These are phyloP conservation scores for Ceratocystis colombiana DNA, from an alignment of 2,329 filamentous ascomycete genomes.

Conservation along the genomic window DNA sequence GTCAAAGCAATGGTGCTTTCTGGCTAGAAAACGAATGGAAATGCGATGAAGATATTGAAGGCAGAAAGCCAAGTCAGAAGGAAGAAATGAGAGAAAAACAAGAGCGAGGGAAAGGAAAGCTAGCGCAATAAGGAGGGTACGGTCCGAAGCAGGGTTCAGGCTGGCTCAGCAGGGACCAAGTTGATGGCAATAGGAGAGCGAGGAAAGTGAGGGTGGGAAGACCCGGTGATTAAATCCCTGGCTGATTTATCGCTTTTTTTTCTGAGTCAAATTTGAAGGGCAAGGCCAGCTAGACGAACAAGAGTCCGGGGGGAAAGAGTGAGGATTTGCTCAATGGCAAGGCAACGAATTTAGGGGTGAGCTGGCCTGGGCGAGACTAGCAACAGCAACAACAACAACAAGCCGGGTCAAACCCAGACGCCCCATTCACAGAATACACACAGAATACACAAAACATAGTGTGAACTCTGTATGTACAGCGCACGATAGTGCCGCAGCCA, in stretches of 20 bases:
- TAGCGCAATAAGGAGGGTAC: slow-evolving; percentile 1
- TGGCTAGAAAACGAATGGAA: slow-evolving; percentile 9
- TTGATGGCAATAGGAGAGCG: slow-evolving; percentile 2
- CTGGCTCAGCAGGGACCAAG: slow-evolving; percentile 3
- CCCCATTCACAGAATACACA: background rate
- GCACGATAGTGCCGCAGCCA: background rate
- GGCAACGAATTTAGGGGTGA: too few species aligned
- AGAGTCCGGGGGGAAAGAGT: too few species aligned
- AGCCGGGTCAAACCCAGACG: too few species aligned
- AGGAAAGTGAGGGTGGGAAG: background rate
- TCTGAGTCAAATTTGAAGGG: too few species aligned
- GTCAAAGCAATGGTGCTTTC: background rate
- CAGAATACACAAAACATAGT: too few species aligned
- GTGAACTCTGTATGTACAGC: background rate
- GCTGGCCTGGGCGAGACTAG: too few species aligned
- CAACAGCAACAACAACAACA: too few species aligned
- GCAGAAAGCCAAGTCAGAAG: slow-evolving; percentile 13
- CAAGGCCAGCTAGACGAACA: too few species aligned
- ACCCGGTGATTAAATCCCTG: background rate
- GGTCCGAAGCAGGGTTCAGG: slow-evolving; percentile 10
- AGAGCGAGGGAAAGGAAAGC: background rate
- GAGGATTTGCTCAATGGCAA: too few species aligned
- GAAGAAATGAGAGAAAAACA: slow-evolving; percentile 3
- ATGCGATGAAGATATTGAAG: slow-evolving; percentile 10
- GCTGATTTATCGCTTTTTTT: too few species aligned